Conservation (phyloP, 2,329 filamentous ascomycete species). For the Curvularia hawaiiensis region DNA sequence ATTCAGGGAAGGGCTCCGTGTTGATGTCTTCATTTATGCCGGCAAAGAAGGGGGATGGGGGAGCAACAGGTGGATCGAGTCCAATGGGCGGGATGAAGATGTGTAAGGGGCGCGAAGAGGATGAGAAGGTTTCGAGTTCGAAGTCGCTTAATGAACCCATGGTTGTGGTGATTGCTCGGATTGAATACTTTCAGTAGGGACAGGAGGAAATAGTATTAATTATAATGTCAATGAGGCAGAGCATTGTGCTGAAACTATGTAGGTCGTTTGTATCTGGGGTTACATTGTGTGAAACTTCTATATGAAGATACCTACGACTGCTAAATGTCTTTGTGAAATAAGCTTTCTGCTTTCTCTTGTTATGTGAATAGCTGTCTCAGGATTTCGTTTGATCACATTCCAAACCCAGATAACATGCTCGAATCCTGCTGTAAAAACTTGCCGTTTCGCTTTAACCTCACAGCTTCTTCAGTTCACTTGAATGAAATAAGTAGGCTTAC, state of each 20-base stretch:
- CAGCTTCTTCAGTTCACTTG: neutral
- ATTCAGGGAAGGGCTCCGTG: slow-evolving; percentile 9
- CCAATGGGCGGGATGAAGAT: neutral
- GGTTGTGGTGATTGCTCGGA: neutral
- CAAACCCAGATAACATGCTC: no score
- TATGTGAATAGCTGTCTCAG: neutral
- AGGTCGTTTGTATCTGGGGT: neutral
- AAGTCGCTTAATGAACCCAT: neutral
- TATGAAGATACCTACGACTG: neutral
- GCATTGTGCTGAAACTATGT: neutral
- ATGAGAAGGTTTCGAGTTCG: neutral
- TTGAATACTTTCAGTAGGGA: neutral
- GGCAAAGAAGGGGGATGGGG: slow-evolving; percentile 12
- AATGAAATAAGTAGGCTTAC: no score
- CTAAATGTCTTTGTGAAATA: neutral
- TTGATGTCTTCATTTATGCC: slow-evolving; percentile 9
- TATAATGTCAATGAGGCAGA: neutral
- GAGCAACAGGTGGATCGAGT: neutral
- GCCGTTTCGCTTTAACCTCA: neutral
- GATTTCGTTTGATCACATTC: no score
- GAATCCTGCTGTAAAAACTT: neutral
- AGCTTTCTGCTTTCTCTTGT: neutral
- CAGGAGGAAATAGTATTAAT: neutral
- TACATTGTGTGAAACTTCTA: neutral
- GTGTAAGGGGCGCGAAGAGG: neutral